Conservation (phyloP, 352 stramenopile genomes). For the Globisporangium ultimum region DNA sequence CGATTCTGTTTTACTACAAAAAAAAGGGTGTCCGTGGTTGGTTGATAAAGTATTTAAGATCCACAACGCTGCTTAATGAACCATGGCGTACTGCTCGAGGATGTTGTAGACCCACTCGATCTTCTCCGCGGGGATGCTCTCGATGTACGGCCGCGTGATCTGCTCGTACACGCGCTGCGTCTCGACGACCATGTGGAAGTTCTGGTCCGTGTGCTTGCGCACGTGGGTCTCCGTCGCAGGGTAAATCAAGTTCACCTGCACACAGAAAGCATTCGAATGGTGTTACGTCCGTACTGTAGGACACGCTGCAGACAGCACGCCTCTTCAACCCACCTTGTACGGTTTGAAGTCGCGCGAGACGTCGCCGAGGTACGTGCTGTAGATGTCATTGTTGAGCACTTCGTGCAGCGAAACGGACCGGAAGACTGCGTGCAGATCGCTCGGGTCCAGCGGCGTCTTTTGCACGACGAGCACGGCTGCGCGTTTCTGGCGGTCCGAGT, state of each 20-base stretch:
- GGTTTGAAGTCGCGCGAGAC: conserved; percentile 62
- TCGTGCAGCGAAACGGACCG: conserved; percentile 57
- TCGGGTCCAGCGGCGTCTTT: conserved; percentile 51
- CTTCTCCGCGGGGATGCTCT: conserved; percentile 67
- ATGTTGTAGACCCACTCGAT: conserved; percentile 90
- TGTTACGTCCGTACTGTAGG: background rate
- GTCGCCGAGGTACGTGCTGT: conserved; percentile 74
- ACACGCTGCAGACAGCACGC: background rate
- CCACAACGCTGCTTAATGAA: no score
- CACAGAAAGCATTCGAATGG: background rate
- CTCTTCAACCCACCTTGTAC: conserved; percentile 51
- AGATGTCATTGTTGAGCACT: conserved; percentile 81
- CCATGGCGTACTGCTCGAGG: conserved; percentile 67
- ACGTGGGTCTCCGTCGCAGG: conserved; percentile 78
- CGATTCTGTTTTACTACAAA: conserved; percentile 66
- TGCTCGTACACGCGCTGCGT: conserved; percentile 72
- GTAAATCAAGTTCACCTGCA: conserved; percentile 78
- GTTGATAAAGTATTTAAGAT: no score
- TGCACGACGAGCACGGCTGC: conserved; percentile 67
- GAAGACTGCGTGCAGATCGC: conserved; percentile 39
- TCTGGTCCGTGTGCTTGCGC: conserved; percentile 80
- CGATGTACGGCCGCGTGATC: conserved; percentile 74
- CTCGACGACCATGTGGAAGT: conserved; percentile 82
- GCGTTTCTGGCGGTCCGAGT: conserved; percentile 53
- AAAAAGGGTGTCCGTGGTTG: background rate